Evolutionary conservation across 495 filamentous ascomycete genomes (phyloP).

Genomic region (Tuber umbilicatum): DNA sequence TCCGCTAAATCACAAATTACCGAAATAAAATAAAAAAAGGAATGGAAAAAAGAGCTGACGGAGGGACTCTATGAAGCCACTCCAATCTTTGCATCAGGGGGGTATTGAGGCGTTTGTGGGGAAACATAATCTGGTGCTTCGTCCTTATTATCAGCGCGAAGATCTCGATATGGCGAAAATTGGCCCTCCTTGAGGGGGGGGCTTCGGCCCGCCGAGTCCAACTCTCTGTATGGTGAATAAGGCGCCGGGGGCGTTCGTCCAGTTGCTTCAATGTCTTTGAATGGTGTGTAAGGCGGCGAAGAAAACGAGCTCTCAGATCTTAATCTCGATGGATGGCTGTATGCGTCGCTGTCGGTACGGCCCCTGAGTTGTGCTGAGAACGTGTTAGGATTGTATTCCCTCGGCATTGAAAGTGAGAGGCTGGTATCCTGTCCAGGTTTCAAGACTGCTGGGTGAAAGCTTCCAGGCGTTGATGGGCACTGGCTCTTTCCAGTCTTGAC

Average conservation of each 20-base stretch:
- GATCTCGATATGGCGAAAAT: constrained; percentile 32
- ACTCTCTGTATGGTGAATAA: constrained; percentile 36
- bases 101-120: constrained; percentile 27
- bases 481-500: constrained; percentile 18
- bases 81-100: constrained; percentile 33
- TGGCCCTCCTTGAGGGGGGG: constrained; percentile 16
- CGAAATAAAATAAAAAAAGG: constrained; percentile 12
- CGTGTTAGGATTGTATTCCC: constrained; percentile 40
- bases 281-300: constrained; percentile 28
- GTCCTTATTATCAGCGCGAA: constrained; percentile 11
- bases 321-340: constrained; percentile 21
- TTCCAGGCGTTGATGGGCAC: constrained; percentile 1
- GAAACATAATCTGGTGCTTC: constrained; percentile 27
- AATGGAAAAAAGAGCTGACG: constrained; percentile 8
- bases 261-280: constrained; percentile 23
- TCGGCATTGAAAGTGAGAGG: constrained; percentile 28
- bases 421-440: background rate
- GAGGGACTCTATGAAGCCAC: constrained; percentile 27
- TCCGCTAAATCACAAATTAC: constrained; percentile 26
- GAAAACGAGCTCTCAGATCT: constrained; percentile 29
- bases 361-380: constrained; percentile 39
- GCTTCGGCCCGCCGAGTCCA: constrained; percentile 14
- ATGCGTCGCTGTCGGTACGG: constrained; percentile 27
- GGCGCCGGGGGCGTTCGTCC: constrained; percentile 12
- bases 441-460: constrained; percentile 8